Percentiles rank a stretch among this genome's conserved stretches.
Evolutionary conservation across 73 alveolate species (phyloP).

Genomic region (Breviolum minutum): DNA sequence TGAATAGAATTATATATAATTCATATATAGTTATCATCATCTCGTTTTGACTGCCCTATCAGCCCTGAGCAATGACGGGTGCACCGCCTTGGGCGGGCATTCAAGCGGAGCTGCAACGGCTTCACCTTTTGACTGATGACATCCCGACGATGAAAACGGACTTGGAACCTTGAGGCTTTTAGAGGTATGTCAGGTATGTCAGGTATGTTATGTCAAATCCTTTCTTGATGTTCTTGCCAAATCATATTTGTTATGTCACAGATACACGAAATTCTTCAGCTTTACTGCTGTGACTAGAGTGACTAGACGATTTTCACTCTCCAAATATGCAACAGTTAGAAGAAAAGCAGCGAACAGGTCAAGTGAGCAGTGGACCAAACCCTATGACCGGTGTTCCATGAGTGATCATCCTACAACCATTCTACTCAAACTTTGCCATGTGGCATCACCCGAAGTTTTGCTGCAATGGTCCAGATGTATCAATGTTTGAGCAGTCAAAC

Average conservation of each 20-base stretch:
- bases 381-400: no score
- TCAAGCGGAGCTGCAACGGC: slow-evolving; percentile 42
- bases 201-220: no score
- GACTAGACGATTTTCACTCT: no score
- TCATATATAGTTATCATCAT: not conserved
- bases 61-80: not conserved
- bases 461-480: no score
- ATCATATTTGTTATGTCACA: not conserved
- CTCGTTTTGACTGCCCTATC: not conserved
- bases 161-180: not conserved
- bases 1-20: not conserved
- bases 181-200: no score
- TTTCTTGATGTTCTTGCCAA: not conserved
- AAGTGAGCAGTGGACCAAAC: no score
- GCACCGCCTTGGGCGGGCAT: slow-evolving; percentile 20
- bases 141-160: slow-evolving; percentile 56
- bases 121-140: slow-evolving; percentile 15
- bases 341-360: no score
- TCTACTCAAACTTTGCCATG: no score
- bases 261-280: not conserved
- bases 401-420: no score
- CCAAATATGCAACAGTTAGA: no score
- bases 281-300: not conserved
- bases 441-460: no score
- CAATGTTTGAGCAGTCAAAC: no score